Percentiles rank a stretch among this genome's conserved stretches.
These are phyloP conservation scores for Heliamphora exappendiculata DNA, from an alignment of 148 eudicot genomes.

Conservation along the genomic window DNA sequence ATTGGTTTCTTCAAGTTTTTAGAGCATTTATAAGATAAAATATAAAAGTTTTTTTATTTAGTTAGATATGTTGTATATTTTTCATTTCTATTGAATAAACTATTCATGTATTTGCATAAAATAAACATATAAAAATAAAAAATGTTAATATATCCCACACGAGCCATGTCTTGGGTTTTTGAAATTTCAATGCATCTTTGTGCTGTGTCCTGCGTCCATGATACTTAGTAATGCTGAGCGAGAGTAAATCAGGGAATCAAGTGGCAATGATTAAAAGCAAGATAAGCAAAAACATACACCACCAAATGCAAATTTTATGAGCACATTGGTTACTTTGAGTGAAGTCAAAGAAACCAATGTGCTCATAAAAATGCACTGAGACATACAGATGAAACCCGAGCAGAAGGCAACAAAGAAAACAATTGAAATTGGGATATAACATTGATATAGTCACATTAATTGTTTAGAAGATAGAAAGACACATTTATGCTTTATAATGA, in stretches of 20 bases:
- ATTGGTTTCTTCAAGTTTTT: neutral
- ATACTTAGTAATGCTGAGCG: neutral
- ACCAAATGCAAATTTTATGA: neutral
- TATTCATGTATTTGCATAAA: too few relatives aligned
- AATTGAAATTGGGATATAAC: neutral
- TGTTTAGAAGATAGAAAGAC: constrained; percentile 2
- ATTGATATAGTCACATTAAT: neutral
- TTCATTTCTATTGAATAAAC: too few relatives aligned
- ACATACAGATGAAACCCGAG: neutral
- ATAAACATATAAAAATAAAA: too few relatives aligned
- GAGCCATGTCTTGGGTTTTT: too few relatives aligned
- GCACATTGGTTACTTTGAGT: neutral
- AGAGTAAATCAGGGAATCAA: neutral
- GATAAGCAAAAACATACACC: neutral
- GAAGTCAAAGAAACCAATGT: neutral
- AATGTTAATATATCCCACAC: too few relatives aligned
- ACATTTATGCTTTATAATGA: neutral
- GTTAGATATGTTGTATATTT: too few relatives aligned
- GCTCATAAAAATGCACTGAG: neutral
- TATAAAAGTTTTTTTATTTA: too few relatives aligned
- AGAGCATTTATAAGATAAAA: neutral
- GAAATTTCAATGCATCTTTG: too few relatives aligned
- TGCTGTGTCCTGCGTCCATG: too few relatives aligned
- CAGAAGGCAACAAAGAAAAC: neutral
- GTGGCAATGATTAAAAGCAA: neutral